Evolutionary conservation across 768 basidiomycete species (phyloP).

Genomic region (Lactarius sp.): DNA sequence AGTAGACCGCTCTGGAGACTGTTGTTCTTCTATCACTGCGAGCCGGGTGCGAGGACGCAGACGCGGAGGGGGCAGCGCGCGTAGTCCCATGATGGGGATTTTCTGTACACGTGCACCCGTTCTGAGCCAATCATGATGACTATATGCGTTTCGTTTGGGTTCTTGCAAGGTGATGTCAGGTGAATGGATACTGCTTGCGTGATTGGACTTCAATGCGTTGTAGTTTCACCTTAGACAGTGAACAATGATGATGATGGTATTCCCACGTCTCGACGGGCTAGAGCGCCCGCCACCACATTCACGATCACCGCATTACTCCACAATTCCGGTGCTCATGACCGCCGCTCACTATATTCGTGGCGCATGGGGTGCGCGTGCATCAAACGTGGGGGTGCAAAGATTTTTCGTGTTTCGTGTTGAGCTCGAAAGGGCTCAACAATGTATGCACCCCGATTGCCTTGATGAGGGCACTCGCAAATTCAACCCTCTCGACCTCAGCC

Average conservation of each 20-base stretch:
- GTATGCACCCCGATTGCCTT: background rate
- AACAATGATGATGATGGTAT: no score
- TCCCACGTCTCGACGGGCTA: background rate
- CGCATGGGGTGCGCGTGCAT: background rate
- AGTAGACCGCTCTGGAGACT: no score
- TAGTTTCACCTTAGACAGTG: no score
- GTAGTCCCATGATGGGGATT: background rate
- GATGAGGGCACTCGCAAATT: background rate
- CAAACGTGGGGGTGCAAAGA: background rate
- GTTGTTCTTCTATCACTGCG: no score
- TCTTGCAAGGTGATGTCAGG: no score
- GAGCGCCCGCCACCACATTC: background rate
- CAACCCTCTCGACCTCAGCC: background rate
- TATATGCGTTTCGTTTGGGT: no score
- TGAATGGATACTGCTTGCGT: no score
- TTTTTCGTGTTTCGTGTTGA: background rate
- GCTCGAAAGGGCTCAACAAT: background rate
- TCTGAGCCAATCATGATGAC: background rate
- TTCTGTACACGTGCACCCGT: background rate
- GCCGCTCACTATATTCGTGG: background rate
- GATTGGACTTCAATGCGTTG: no score
- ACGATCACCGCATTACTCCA: no score
- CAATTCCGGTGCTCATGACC: background rate
- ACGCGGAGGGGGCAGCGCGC: no score
- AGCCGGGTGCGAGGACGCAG: no score